Base-by-base conservation (phyloP, 495 filamentous ascomycete genomes). In the Xylaria bambusicola region DNA sequence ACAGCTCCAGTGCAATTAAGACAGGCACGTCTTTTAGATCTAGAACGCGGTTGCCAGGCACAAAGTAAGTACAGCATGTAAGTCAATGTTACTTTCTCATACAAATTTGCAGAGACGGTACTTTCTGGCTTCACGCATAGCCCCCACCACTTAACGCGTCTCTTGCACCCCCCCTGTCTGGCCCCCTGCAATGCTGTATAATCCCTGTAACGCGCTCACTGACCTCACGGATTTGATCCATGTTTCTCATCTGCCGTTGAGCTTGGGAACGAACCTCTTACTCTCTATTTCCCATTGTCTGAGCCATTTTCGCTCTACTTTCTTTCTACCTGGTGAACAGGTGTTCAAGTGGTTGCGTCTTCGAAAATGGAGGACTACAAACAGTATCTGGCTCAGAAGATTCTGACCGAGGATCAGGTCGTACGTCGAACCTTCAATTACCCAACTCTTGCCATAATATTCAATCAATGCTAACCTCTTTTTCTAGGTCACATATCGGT, bases 401-500 rank as follows among this genome's bases (percentile, higher is more conserved):
- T 97, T 41, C 77, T 96, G 67, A 88, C 83, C 62, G 91, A 96
- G 68, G 83, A 84, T 48, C 85, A 84, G 56, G 79, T 88, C 60
- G 92, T 93, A 76, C 59, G 86, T 71, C n/a, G 44, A 44, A 46
- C 7, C 44, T 52, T 54, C 65, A 21, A 27, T 36, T 15, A n/a
- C 27, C 12, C 23, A 27, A 56, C 24, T 23, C 23, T n/a, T n/a
- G n/a, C n/a, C n/a, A n/a, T 18, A 15, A 58, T 20, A 41, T 2
- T 27, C 49, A 20, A 51, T 62, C 56, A 51, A 12, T 61, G 27
- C 29, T 53, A 49, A 61, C 44, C 17, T 4, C 31, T 18, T 0
- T 26, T 18, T 56, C 3, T 56, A 96, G 93, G 80, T 97, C 70
- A 94, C 89, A 17, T 97, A 96, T 75, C 88, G 92, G 18, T 74